A percentile compares a stretch with the other conserved stretches of the same genome.
phyloP scores from a whole-genome alignment of 331 rosid species.

The Phaseolus coccineus region DNA sequence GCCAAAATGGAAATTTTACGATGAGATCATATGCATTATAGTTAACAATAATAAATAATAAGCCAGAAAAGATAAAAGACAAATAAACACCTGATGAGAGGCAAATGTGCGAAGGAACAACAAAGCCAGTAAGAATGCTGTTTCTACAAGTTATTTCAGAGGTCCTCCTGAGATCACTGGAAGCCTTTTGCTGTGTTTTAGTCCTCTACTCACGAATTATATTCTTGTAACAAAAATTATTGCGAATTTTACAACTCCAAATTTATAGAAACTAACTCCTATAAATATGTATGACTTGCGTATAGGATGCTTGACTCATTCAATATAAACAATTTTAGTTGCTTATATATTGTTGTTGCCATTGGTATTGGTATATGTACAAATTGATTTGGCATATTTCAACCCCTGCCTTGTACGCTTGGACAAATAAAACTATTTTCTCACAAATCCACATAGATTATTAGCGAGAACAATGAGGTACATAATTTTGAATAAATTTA shows the following conservation, averaged over 20 bases:
- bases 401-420: too few relatives aligned
- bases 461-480: too few relatives aligned
- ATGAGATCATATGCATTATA: background rate
- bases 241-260: slow-evolving; percentile 10
- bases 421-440: too few relatives aligned
- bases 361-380: too few relatives aligned
- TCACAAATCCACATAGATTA: background rate
- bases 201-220: slow-evolving; percentile 28
- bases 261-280: slow-evolving; percentile 38
- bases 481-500: too few relatives aligned
- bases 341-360: too few relatives aligned
- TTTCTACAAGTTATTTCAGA: slow-evolving; percentile 25
- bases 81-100: slow-evolving; percentile 40
- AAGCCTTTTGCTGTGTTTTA: slow-evolving; percentile 25
- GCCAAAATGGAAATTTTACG: background rate
- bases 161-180: slow-evolving; percentile 24
- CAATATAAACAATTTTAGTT: slow-evolving; percentile 12
- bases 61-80: background rate
- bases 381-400: too few relatives aligned
- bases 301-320: slow-evolving; percentile 41
- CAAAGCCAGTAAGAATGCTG: background rate
- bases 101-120: slow-evolving; percentile 18
- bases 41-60: background rate
- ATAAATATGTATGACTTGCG: background rate
- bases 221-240: slow-evolving; percentile 4